A percentile compares a stretch with the other conserved stretches of the same genome.
phyloP scores from a whole-genome alignment of 345 rosid species.

The Cardamine chenopodiifolia region DNA sequence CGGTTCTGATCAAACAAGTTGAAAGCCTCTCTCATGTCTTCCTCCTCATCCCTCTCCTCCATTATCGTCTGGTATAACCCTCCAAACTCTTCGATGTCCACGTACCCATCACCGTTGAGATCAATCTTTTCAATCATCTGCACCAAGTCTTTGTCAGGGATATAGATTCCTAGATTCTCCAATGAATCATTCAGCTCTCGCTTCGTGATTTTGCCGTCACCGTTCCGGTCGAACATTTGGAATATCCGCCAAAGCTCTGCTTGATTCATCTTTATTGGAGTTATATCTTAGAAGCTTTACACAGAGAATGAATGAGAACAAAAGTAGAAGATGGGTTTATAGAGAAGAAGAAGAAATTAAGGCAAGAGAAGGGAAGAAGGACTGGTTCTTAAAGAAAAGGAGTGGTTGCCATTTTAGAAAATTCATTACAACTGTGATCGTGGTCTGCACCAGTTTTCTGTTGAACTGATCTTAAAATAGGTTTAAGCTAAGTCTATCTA shows the following conservation, averaged over 20 bases:
- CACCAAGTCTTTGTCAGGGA: constrained; percentile 61
- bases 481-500: constrained; percentile 21
- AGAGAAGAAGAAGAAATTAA: constrained; percentile 24
- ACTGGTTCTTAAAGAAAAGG: constrained; percentile 39
- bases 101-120: constrained; percentile 75
- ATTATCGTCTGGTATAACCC: constrained; percentile 75
- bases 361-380: constrained; percentile 16
- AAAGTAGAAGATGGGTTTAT: constrained; percentile 29
- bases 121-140: constrained; percentile 91
- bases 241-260: constrained; percentile 77
- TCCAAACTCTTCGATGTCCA: constrained; percentile 89
- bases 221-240: constrained; percentile 87
- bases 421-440: constrained; percentile 40
- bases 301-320: constrained; percentile 27
- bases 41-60: constrained; percentile 84
- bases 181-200: constrained; percentile 73
- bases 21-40: constrained; percentile 87
- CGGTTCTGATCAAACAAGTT: constrained; percentile 89
- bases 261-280: constrained; percentile 53
- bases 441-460: constrained; percentile 43
- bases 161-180: constrained; percentile 69
- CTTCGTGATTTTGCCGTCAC: constrained; percentile 79
- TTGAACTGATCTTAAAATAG: constrained; percentile 45
- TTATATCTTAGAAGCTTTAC: not conserved
- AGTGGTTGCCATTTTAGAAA: constrained; percentile 45